Percentiles rank a stretch among this genome's conserved stretches.
These are phyloP conservation scores for Cajanus cajan DNA, from an alignment of 306 rosid species.

Conservation along the genomic window DNA sequence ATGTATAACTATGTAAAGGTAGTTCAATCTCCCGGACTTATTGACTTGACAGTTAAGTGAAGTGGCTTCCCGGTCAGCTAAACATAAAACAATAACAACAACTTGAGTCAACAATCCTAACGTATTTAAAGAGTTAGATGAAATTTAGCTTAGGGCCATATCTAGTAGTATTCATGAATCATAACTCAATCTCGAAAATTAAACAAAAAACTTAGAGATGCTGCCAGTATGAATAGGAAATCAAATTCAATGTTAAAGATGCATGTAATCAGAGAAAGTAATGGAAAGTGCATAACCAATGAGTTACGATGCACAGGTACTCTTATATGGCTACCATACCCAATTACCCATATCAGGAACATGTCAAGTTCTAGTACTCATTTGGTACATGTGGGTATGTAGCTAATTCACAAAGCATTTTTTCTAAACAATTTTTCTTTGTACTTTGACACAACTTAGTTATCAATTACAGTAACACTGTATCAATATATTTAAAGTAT, in stretches of 20 bases:
- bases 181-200: not conserved
- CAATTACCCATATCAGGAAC: not conserved
- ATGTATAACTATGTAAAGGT: not conserved
- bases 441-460: too few species aligned
- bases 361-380: not conserved
- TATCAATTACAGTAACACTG: too few species aligned
- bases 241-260: not conserved
- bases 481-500: too few species aligned
- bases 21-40: too few species aligned
- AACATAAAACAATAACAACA: not conserved
- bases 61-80: not conserved
- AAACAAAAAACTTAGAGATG: not conserved
- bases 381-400: not conserved
- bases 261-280: not conserved
- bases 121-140: not conserved
- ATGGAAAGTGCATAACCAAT: not conserved
- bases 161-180: not conserved
- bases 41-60: not conserved
- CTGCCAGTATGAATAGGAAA: not conserved
- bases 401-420: not conserved
- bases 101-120: not conserved
- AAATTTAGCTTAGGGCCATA: not conserved
- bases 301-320: not conserved
- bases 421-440: not conserved
- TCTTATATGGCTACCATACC: too few species aligned